These are phyloP conservation scores for Saccharomyces jurei DNA, from an alignment of 805 yeast species.

Conservation along the genomic window DNA sequence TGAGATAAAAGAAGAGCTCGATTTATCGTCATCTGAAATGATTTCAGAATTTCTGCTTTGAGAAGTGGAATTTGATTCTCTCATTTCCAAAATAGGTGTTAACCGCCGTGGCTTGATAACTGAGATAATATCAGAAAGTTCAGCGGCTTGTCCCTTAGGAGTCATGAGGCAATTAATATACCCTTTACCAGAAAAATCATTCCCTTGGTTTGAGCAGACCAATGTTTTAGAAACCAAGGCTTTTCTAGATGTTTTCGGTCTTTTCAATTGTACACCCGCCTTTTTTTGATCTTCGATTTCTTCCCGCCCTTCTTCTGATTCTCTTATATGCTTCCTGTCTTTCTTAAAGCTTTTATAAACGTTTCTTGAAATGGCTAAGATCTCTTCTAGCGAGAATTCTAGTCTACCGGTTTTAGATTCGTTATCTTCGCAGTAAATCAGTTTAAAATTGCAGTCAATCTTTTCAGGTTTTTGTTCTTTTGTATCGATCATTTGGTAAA, in stretches of 20 bases:
- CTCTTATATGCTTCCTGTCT: background rate
- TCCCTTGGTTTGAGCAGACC: background rate
- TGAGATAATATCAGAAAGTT: background rate
- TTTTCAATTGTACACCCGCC: background rate
- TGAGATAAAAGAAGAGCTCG: background rate
- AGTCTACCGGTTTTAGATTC: constrained; percentile 36
- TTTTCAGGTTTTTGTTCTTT: constrained; percentile 57
- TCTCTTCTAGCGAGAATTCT: constrained; percentile 58
- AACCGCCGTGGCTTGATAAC: background rate
- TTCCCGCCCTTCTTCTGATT: background rate
- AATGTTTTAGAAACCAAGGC: background rate
- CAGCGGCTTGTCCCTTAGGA: background rate
- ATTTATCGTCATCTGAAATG: background rate
- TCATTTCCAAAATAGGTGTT: background rate
- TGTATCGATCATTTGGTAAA: constrained; percentile 42
- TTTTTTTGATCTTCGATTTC: background rate
- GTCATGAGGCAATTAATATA: background rate
- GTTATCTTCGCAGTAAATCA: constrained; percentile 39
- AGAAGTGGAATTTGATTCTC: background rate
- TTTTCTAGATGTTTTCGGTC: background rate
- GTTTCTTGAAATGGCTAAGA: constrained; percentile 46
- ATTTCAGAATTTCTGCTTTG: background rate
- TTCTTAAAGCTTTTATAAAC: constrained; percentile 9
- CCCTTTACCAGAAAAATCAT: background rate
- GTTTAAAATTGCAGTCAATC: constrained; percentile 50